Evolutionary conservation across 352 stramenopile species (phyloP).

Genomic region (Phytophthora megakarya): DNA sequence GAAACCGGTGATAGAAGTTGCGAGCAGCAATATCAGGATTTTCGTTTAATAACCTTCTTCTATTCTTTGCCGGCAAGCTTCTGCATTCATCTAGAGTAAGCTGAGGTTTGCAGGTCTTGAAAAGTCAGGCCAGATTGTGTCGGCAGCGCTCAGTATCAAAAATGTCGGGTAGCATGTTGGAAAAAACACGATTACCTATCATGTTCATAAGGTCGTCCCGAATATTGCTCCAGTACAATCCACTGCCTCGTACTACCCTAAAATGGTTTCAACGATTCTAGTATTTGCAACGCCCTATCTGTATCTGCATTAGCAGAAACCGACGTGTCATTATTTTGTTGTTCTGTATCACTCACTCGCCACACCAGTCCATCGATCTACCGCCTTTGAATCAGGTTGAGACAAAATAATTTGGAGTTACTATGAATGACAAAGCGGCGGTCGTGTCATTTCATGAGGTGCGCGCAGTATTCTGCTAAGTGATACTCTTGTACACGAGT

Average conservation of each 20-base stretch:
- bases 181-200: constrained; percentile 19
- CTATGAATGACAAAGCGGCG: constrained; percentile 6
- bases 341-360: neutral
- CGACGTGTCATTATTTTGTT: neutral
- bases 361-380: constrained; percentile 14
- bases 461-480: constrained; percentile 13
- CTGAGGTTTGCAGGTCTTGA: constrained; percentile 18
- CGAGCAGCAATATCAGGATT: constrained; percentile 28
- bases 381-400: constrained; percentile 11
- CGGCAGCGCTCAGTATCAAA: constrained; percentile 34
- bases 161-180: constrained; percentile 25
- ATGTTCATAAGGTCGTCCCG: constrained; percentile 28
- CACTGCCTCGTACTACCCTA: constrained; percentile 7
- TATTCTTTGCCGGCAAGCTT: neutral
- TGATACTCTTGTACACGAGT: neutral
- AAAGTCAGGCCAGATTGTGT: constrained; percentile 38
- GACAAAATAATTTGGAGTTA: constrained; percentile 21
- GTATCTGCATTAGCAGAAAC: no score
- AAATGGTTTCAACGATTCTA: constrained; percentile 19
- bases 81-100: neutral
- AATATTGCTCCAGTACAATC: constrained; percentile 14
- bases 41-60: constrained; percentile 13
- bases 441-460: constrained; percentile 27
- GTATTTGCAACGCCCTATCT: neutral
- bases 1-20: constrained; percentile 30